A percentile compares a stretch with the other conserved stretches of the same genome.
Conservation (phyloP, 129 eudicot species). For the Scalesia atractyloides region DNA sequence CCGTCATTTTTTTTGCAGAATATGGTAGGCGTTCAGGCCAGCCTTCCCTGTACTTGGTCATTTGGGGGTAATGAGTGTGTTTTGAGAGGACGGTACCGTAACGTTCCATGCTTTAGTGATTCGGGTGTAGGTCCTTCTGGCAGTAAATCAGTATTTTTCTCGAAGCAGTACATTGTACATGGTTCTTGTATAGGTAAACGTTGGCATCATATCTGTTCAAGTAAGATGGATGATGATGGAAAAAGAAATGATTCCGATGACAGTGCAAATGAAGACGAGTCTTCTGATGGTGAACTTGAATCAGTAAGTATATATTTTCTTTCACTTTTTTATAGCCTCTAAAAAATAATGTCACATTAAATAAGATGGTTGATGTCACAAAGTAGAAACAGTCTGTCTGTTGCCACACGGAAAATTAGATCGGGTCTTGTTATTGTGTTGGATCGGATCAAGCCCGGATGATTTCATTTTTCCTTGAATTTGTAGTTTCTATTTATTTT, state of each 20-base stretch:
- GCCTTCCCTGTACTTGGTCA: slow-evolving; percentile 58
- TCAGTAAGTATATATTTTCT: slow-evolving; percentile 47
- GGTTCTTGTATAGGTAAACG: slow-evolving; percentile 37
- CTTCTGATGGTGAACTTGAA: slow-evolving; percentile 43
- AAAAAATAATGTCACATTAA: slow-evolving; percentile 1
- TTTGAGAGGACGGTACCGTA: slow-evolving; percentile 36
- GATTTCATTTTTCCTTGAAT: too few relatives aligned
- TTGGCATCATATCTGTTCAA: slow-evolving; percentile 47
- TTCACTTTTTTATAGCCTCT: slow-evolving; percentile 4
- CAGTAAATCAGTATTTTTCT: slow-evolving; percentile 37
- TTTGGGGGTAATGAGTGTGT: slow-evolving; percentile 46
- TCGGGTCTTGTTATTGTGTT: too few relatives aligned
- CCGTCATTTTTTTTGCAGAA: slow-evolving; percentile 26
- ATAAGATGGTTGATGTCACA: slow-evolving; percentile 1
- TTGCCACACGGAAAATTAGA: too few relatives aligned
- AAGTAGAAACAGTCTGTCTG: background rate
- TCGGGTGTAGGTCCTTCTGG: slow-evolving; percentile 45
- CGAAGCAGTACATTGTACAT: slow-evolving; percentile 34
- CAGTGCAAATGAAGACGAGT: slow-evolving; percentile 34
- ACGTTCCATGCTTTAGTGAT: slow-evolving; percentile 39
- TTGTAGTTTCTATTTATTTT: too few relatives aligned
- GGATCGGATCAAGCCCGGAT: too few relatives aligned
- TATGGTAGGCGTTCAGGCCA: slow-evolving; percentile 63
- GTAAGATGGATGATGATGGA: slow-evolving; percentile 51
- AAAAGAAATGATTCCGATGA: slow-evolving; percentile 56